These are phyloP conservation scores for Colletotrichum sp. DNA, from an alignment of 2,329 filamentous ascomycete species.

Conservation along the genomic window DNA sequence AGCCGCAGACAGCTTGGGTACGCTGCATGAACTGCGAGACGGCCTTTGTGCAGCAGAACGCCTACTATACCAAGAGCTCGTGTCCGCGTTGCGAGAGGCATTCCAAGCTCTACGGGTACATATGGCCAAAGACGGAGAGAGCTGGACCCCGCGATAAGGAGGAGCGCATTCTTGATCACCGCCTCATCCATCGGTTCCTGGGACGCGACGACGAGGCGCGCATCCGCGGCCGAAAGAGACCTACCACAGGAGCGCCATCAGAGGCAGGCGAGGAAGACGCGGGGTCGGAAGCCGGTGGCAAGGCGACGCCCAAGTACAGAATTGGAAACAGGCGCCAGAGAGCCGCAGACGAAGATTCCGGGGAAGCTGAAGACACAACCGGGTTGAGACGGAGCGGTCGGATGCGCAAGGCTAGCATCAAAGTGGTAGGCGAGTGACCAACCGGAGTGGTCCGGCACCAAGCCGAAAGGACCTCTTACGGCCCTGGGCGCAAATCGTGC, in stretches of 20 bases:
- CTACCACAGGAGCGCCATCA: constrained; percentile 12
- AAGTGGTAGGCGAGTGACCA: constrained; percentile 15
- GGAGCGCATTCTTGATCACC: constrained; percentile 78
- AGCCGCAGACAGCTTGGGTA: constrained; percentile 82
- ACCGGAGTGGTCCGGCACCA: constrained; percentile 1
- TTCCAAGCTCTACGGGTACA: constrained; percentile 91
- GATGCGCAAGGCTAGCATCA: constrained; percentile 35
- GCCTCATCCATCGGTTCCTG: constrained; percentile 86
- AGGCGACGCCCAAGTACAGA: constrained; percentile 3
- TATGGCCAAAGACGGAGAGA: constrained; percentile 94
- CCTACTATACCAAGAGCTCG: constrained; percentile 82
- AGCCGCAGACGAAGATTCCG: not conserved
- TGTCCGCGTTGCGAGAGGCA: constrained; percentile 95
- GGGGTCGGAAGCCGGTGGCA: not conserved
- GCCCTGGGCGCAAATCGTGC: not conserved
- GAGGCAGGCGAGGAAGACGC: constrained; percentile 3
- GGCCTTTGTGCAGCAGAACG: constrained; percentile 87
- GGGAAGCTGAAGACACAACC: constrained; percentile 24
- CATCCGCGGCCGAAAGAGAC: constrained; percentile 45
- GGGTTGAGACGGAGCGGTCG: constrained; percentile 38
- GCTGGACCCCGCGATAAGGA: constrained; percentile 76
- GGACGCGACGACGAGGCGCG: constrained; percentile 70
- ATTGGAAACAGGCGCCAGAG: constrained; percentile 14
- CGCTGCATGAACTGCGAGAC: constrained; percentile 83
- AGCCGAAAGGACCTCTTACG: not conserved